Evolutionary conservation across 495 filamentous ascomycete species (phyloP).

Genomic region (Neurospora sp.): DNA sequence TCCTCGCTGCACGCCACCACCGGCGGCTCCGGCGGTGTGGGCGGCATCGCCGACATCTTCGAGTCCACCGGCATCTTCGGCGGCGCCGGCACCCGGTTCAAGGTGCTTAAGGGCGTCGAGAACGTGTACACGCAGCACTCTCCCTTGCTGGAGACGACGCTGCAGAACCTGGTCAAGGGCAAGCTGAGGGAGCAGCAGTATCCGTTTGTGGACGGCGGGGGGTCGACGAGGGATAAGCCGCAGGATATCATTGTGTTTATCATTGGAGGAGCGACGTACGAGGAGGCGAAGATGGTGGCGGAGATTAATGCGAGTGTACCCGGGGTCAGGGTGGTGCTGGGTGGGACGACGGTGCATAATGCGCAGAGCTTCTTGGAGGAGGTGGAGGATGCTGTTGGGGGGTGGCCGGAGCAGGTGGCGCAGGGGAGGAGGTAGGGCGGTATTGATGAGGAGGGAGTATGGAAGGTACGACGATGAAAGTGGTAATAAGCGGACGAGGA

Average conservation of each 20-base stretch:
- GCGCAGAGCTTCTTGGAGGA: slow-evolving; percentile 80
- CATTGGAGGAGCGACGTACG: slow-evolving; percentile 85
- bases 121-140: slow-evolving; percentile 99
- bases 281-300: slow-evolving; percentile 90
- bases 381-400: slow-evolving; percentile 64
- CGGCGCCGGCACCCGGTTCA: slow-evolving; percentile 79
- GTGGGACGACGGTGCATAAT: slow-evolving; percentile 77
- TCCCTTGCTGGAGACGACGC: slow-evolving; percentile 71
- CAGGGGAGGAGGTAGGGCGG: slow-evolving; percentile 31
- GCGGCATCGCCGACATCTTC: slow-evolving; percentile 78
- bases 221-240: slow-evolving; percentile 79
- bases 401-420: slow-evolving; percentile 63
- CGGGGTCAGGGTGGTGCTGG: slow-evolving; percentile 78
- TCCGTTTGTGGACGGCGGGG: slow-evolving; percentile 83
- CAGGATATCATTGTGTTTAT: slow-evolving; percentile 95
- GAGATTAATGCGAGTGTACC: slow-evolving; percentile 86
- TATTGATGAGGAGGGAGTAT: background rate
- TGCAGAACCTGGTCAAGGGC: slow-evolving; percentile 89
- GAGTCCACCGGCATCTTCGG: slow-evolving; percentile 88
- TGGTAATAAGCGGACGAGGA: background rate
- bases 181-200: slow-evolving; percentile 74
- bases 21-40: slow-evolving; percentile 28
- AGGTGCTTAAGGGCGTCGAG: slow-evolving; percentile 92
- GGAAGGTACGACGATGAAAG: background rate
- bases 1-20: slow-evolving; percentile 67